A percentile compares a stretch with the other conserved stretches of the same genome.
phyloP scores from a whole-genome alignment of 2,329 filamentous ascomycete genomes.

The Metarhizium sp. region DNA sequence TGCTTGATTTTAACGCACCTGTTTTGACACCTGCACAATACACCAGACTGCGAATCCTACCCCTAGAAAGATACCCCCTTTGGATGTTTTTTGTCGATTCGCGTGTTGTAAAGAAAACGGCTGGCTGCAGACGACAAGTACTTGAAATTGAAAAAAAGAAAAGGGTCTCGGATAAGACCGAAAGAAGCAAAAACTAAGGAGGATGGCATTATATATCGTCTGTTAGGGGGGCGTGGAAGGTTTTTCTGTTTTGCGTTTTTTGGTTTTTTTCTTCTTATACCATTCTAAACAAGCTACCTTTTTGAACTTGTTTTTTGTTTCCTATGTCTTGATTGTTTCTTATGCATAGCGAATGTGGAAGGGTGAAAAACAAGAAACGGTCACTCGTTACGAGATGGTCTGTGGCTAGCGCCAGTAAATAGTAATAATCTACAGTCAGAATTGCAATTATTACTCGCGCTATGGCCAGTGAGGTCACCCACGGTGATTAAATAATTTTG shows the following conservation, averaged over 20 bases:
- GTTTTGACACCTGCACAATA: background rate
- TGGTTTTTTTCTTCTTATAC: conserved; percentile 4
- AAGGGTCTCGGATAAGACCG: background rate
- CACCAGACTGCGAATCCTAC: conserved; percentile 20
- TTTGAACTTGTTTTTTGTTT: conserved; percentile 6
- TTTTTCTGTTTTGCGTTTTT: conserved; percentile 2
- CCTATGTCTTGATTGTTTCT: background rate
- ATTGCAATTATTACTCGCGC: background rate
- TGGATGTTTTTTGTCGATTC: conserved; percentile 16
- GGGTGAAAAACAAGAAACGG: background rate
- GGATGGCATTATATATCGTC: background rate
- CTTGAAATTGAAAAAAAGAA: background rate
- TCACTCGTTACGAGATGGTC: conserved; percentile 2
- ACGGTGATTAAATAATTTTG: background rate
- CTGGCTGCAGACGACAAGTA: background rate
- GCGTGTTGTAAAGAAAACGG: background rate
- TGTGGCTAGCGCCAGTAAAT: conserved; percentile 7
- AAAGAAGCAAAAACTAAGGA: background rate
- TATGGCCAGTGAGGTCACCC: background rate
- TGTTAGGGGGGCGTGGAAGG: background rate
- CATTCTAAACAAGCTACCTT: background rate
- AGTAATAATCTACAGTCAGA: conserved; percentile 11
- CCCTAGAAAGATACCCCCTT: conserved; percentile 31
- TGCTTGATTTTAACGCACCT: background rate
- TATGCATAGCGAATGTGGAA: conserved; percentile 11